Base-by-base conservation (phyloP, 1,284 basidiomycete genomes). In the Trichosporon sp. region DNA sequence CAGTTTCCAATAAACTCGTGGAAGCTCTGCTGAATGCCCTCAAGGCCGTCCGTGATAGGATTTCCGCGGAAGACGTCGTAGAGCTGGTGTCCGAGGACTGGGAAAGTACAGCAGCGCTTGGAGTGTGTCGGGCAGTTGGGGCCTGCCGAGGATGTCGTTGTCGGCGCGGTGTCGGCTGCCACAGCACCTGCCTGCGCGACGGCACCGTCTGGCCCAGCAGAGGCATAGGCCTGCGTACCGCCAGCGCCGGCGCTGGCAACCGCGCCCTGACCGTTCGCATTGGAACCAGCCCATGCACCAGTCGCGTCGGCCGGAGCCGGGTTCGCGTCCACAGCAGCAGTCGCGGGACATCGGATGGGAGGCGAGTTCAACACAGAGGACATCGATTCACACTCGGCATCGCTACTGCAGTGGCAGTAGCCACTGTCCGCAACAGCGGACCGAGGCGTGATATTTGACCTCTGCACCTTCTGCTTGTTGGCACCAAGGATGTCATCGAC, bases 331-430 rank as follows among this genome's bases (percentile, higher is more conserved):
- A 8, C 14, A 4, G 27, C 27, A 19, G 49, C 27, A 5, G 49
- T 27, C 27, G 49, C 27, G 4, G 46, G 16, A 54, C 49, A 54
- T 7, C 49, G 49, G 25, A 54, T 54, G 11, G 49, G 49, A 7
- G 49, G 49, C 13, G 25, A 54, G 27, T 54, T 54, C 14, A 54
- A 16, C 25, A 54, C 49, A n/a, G 49, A 27, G 25, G 49, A 54
- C 49, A 54, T 54, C 14, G 49, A 54, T 16, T 54, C 49, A n/a
- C 49, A 54, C 49, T 54, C 49, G 6, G 49, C 49, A 54, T 54
- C 49, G 31, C n/a, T 54, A 16, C 25, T 54, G 29, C 49, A 54
- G 27, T 54, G 49, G 27, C 49, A 54, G 25, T 54, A 54, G 25
- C 25, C 49, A n/a, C 31, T 27, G 13, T 21, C 25, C 13, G 16